Conservation (phyloP, 208 protist genomes). For the Trypanosoma boissoni region DNA sequence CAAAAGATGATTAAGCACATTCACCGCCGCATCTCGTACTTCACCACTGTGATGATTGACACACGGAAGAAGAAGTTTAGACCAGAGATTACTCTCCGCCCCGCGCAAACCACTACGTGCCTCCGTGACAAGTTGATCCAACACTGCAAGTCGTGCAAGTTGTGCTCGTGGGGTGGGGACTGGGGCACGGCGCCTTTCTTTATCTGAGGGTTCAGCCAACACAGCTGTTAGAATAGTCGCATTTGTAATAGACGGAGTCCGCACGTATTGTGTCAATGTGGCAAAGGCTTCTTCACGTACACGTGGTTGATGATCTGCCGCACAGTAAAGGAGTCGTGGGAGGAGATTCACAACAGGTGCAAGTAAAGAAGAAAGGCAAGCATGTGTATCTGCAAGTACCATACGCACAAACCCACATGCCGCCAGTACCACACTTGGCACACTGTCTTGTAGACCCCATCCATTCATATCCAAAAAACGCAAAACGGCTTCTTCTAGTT, state of each 20-base stretch:
- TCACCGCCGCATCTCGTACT: constrained; percentile 71
- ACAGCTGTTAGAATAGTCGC: constrained; percentile 39
- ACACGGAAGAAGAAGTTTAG: constrained; percentile 63
- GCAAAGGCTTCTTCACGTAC: constrained; percentile 66
- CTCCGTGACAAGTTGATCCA: constrained; percentile 34
- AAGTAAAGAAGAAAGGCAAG: constrained; percentile 37
- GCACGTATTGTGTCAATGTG: constrained; percentile 61
- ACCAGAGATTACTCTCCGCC: constrained; percentile 33
- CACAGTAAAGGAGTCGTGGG: constrained; percentile 70
- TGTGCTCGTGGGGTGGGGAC: constrained; percentile 38
- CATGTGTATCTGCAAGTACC: constrained; percentile 40
- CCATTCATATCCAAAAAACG: constrained; percentile 71
- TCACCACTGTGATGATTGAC: constrained; percentile 76
- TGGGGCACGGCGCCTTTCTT: constrained; percentile 59
- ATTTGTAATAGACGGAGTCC: constrained; percentile 30
- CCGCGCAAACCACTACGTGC: constrained; percentile 6
- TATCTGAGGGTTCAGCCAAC: constrained; percentile 69
- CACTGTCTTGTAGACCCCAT: constrained; percentile 77
- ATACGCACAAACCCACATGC: constrained; percentile 68
- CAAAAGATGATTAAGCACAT: constrained; percentile 39
- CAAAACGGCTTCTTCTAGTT: constrained; percentile 64
- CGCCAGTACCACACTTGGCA: constrained; percentile 75
- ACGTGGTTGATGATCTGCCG: constrained; percentile 60
- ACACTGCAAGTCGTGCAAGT: constrained; percentile 52
- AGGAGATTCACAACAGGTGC: constrained; percentile 53